Conservation (phyloP, 345 rosid genomes). For the Populus tremula region DNA sequence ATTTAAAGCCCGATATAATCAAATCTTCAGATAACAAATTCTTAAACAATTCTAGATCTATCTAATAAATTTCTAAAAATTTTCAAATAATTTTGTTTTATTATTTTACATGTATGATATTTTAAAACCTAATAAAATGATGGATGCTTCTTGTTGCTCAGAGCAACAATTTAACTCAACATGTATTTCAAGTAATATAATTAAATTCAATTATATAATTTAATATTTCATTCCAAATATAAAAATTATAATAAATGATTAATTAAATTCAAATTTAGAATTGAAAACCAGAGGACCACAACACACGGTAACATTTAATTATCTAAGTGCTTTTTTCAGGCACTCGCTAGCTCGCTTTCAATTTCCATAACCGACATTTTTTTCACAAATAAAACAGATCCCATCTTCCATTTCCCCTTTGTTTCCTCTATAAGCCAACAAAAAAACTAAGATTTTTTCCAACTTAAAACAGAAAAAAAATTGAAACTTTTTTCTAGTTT, state of each 20-base stretch:
- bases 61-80: rapidly evolving
- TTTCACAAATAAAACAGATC: neutral
- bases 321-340: neutral
- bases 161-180: too few relatives aligned
- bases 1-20: rapidly evolving
- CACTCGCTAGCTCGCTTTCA: neutral
- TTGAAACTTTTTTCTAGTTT: neutral
- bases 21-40: rapidly evolving
- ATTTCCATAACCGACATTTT: neutral
- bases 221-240: too few relatives aligned
- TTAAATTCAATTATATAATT: too few relatives aligned
- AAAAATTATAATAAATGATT: too few relatives aligned
- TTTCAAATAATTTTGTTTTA: too few relatives aligned
- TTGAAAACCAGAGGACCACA: neutral
- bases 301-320: too few relatives aligned
- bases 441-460: neutral
- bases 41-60: rapidly evolving
- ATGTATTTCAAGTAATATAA: too few relatives aligned
- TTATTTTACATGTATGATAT: too few relatives aligned
- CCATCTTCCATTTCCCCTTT: neutral
- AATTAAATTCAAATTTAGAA: neutral
- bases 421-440: neutral
- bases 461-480: too few relatives aligned
- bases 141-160: too few relatives aligned
- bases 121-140: too few relatives aligned